These are phyloP conservation scores for Cyberlindnera euphorbiiphila DNA, from an alignment of 805 yeast genomes.

Conservation along the genomic window DNA sequence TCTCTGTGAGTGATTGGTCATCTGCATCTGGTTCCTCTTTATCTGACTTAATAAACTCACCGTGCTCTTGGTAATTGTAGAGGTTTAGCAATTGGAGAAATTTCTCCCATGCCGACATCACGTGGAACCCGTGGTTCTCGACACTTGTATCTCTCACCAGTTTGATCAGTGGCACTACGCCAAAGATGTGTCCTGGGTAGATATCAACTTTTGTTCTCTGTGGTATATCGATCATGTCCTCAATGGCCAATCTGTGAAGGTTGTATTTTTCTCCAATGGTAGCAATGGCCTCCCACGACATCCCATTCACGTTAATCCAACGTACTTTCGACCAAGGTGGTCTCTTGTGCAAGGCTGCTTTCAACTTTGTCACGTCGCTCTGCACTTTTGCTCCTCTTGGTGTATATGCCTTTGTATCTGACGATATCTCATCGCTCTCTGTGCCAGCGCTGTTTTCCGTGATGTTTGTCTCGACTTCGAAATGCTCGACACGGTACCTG, in stretches of 20 bases:
- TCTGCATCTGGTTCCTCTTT: background rate
- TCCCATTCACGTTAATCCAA: constrained; percentile 56
- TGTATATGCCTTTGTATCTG: background rate
- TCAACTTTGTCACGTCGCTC: constrained; percentile 28
- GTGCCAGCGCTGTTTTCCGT: constrained; percentile 41
- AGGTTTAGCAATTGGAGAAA: constrained; percentile 13
- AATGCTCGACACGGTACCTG: constrained; percentile 39
- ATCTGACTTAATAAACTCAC: background rate
- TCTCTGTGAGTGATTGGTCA: constrained; percentile 15
- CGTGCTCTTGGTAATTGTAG: constrained; percentile 9
- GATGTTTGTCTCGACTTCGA: constrained; percentile 12
- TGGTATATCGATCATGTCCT: constrained; percentile 61
- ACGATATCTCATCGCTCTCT: constrained; percentile 5
- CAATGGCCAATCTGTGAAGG: constrained; percentile 53
- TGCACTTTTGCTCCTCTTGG: constrained; percentile 9
- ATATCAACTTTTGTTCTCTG: constrained; percentile 55
- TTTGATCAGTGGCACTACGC: constrained; percentile 50
- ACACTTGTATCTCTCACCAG: constrained; percentile 30
- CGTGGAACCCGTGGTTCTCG: background rate
- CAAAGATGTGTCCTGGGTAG: constrained; percentile 49
- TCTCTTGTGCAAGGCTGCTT: constrained; percentile 29
- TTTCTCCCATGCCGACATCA: constrained; percentile 8
- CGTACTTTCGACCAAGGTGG: constrained; percentile 50
- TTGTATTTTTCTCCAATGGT: constrained; percentile 40
- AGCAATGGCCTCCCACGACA: constrained; percentile 58